phyloP scores from a whole-genome alignment of 495 filamentous ascomycete species.

The Patellaria atrata region DNA sequence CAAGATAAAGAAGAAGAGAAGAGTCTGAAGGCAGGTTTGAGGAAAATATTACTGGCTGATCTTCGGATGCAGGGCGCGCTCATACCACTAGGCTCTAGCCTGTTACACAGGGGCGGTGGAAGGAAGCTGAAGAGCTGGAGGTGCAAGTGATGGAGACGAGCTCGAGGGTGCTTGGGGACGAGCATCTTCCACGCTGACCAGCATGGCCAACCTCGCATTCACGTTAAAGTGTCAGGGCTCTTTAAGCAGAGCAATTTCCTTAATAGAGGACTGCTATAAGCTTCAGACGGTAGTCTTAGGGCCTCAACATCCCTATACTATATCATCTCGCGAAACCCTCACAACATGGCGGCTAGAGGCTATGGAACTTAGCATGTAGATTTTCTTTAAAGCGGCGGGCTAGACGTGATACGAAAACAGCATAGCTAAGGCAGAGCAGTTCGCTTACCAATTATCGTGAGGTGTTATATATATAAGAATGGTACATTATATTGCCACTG shows the following conservation, averaged over 20 bases:
- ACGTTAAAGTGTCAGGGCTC: background rate
- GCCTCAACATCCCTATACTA: background rate
- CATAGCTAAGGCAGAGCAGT: background rate
- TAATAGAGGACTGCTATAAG: background rate
- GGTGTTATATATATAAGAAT: constrained; percentile 1
- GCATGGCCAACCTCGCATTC: constrained; percentile 1
- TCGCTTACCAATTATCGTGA: constrained; percentile 1
- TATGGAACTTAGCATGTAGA: constrained; percentile 1
- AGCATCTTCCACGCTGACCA: constrained; percentile 1
- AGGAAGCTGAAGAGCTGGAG: constrained; percentile 5
- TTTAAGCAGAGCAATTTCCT: background rate
- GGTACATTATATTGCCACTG: background rate
- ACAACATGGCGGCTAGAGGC: background rate
- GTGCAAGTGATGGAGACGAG: constrained; percentile 2
- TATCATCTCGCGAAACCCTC: constrained; percentile 1
- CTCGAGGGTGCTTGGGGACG: constrained; percentile 1
- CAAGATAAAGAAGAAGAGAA: no score
- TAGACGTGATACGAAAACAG: constrained; percentile 1
- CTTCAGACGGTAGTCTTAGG: background rate
- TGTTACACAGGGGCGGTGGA: constrained; percentile 6
- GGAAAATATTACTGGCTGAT: no score
- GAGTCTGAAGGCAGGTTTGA: no score
- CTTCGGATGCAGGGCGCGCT: no score
- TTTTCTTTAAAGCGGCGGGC: constrained; percentile 3
- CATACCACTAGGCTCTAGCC: no score